A percentile compares a stretch with the other conserved stretches of the same genome.
Conservation (phyloP, 371 early-diverging fungal genomes). For the Rhizopus delemar region DNA sequence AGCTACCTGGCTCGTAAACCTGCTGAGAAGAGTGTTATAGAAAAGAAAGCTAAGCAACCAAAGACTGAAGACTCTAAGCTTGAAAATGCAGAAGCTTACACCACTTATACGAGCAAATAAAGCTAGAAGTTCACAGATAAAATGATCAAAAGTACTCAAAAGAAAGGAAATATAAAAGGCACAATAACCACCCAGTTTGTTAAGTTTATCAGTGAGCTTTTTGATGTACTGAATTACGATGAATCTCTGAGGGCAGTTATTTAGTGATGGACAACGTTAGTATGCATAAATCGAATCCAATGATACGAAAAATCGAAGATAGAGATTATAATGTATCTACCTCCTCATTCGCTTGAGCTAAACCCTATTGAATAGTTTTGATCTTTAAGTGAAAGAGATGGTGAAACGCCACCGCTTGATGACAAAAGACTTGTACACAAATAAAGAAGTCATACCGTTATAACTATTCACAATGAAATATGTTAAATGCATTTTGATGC, state of each 20-base stretch:
- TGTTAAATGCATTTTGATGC: too few species aligned
- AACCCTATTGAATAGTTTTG: conserved; percentile 9
- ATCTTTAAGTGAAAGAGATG: conserved; percentile 13
- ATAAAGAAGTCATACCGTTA: too few species aligned
- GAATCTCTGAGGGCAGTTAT: conserved; percentile 4
- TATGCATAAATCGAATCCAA: conserved; percentile 8
- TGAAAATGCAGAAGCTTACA: conserved; percentile 10
- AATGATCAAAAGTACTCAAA: conserved; percentile 9
- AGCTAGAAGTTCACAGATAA: conserved; percentile 1
- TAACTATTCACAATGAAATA: too few species aligned
- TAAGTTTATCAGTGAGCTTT: conserved; percentile 7
- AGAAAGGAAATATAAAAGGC: conserved; percentile 1
- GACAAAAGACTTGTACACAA: background rate
- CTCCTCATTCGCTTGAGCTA: background rate
- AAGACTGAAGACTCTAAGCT: conserved; percentile 6
- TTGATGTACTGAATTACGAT: conserved; percentile 4
- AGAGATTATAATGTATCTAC: background rate
- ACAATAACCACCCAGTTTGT: background rate
- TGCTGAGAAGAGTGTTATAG: conserved; percentile 8
- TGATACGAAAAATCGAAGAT: conserved; percentile 16
- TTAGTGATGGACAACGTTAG: conserved; percentile 9
- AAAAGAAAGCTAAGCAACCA: conserved; percentile 5
- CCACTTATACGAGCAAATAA: background rate
- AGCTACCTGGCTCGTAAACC: conserved; percentile 7
- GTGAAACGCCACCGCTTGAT: conserved; percentile 14